A percentile compares a stretch with the other conserved stretches of the same genome.
Conservation (phyloP, 2,329 filamentous ascomycete species). For the Hymenoscyphus linearis region DNA sequence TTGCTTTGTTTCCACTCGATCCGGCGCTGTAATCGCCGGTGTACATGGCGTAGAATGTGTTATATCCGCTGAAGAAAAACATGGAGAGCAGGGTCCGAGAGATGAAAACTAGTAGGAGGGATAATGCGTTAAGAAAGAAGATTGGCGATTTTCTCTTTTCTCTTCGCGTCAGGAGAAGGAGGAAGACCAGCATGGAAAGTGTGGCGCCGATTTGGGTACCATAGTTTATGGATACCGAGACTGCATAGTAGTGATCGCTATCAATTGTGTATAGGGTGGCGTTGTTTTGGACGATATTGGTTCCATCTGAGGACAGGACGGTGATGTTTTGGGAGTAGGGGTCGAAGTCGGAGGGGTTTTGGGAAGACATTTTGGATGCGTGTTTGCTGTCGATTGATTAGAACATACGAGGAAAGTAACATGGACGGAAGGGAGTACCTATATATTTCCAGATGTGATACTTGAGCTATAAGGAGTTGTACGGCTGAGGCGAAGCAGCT, state of each 20-base stretch:
- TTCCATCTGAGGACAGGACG: conserved; percentile 40
- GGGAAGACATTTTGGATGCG: conserved; percentile 40
- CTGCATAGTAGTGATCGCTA: conserved; percentile 40
- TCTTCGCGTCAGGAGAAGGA: conserved; percentile 52
- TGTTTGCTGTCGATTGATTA: not conserved
- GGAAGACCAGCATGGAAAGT: conserved; percentile 49
- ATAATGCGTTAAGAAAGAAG: conserved; percentile 54
- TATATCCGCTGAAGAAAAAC: conserved; percentile 47
- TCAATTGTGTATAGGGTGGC: conserved; percentile 41
- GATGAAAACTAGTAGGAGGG: conserved; percentile 49
- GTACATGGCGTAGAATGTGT: conserved; percentile 46
- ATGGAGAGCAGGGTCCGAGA: conserved; percentile 44
- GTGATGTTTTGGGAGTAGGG: conserved; percentile 47
- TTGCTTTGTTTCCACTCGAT: conserved; percentile 37
- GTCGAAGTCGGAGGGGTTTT: conserved; percentile 39
- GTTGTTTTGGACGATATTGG: conserved; percentile 30
- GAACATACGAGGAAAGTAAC: not conserved
- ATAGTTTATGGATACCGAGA: conserved; percentile 49
- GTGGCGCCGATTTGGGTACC: conserved; percentile 56
- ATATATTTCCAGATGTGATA: too few relatives aligned
- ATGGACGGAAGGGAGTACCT: too few relatives aligned
- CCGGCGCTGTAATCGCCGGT: conserved; percentile 42
- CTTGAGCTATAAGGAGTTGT: too few relatives aligned
- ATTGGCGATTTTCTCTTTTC: conserved; percentile 53
- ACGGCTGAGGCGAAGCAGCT: too few relatives aligned